Percentiles rank a stretch among this genome's conserved stretches.
Evolutionary conservation across 768 basidiomycete species (phyloP).

Genomic region (Russula earlei): DNA sequence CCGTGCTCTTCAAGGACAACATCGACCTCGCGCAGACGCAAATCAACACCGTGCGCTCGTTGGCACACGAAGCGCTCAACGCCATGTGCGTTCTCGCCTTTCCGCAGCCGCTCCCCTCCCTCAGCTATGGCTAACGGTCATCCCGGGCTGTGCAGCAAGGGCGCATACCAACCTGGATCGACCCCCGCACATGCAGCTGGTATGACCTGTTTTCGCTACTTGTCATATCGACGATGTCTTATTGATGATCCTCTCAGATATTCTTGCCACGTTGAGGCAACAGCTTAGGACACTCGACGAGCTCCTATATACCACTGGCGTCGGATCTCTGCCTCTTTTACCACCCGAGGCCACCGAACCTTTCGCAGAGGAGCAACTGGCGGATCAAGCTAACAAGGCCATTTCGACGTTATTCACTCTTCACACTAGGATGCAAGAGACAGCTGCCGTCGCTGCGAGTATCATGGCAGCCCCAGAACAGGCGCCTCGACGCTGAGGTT

Average conservation of each 20-base stretch:
- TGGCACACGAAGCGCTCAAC: constrained; percentile 16
- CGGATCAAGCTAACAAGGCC: constrained; percentile 16
- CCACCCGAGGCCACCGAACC: constrained; percentile 2
- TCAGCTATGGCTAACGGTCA: neutral
- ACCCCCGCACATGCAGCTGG: constrained; percentile 12
- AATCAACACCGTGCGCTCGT: constrained; percentile 8
- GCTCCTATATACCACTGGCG: constrained; percentile 8
- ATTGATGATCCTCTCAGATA: neutral
- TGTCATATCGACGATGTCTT: neutral
- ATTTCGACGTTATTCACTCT: constrained; percentile 4
- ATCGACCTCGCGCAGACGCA: constrained; percentile 11
- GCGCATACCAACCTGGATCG: constrained; percentile 15
- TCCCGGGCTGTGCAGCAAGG: constrained; percentile 1
- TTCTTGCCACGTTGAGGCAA: constrained; percentile 10
- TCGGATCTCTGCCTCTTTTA: constrained; percentile 17
- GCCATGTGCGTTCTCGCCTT: constrained; percentile 9
- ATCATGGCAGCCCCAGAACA: constrained; percentile 13
- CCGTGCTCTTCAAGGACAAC: constrained; percentile 17
- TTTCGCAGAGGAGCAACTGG: constrained; percentile 15
- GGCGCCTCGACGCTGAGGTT: constrained; percentile 5
- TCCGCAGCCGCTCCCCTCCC: neutral
- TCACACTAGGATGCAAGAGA: constrained; percentile 13
- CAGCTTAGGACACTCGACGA: constrained; percentile 8
- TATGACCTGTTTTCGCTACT: neutral
- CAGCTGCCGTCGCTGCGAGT: constrained; percentile 13